Percentiles rank a stretch among this genome's conserved stretches.
Evolutionary conservation across 116 monocot genomes (phyloP).

Genomic region (Phalaenopsis hybrid): DNA sequence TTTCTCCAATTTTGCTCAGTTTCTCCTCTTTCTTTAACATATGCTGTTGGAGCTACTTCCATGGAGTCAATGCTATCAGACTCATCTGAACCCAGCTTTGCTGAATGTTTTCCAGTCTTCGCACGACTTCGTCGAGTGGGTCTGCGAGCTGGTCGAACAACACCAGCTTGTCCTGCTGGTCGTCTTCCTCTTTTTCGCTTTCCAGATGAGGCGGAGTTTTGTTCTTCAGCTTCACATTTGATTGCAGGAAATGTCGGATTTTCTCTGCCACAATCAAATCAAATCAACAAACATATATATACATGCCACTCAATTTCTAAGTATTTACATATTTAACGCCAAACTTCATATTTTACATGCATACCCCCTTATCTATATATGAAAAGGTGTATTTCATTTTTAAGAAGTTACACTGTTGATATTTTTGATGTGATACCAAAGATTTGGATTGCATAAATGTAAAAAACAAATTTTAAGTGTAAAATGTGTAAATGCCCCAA

Average conservation of each 20-base stretch:
- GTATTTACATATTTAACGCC: no score
- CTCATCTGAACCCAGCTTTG: constrained; percentile 43
- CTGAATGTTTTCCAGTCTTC: constrained; percentile 42
- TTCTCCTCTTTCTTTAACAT: not conserved
- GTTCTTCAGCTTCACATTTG: not conserved
- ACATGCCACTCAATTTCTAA: no score
- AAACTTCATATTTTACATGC: no score
- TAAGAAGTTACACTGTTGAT: no score
- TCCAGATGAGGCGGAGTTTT: not conserved
- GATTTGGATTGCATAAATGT: no score
- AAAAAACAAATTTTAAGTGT: no score
- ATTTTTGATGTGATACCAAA: no score
- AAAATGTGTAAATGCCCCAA: no score
- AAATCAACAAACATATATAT: no score
- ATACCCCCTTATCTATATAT: no score
- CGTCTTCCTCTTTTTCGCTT: constrained; percentile 52
- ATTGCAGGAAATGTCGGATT: constrained; percentile 12
- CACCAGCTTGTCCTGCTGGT: constrained; percentile 12
- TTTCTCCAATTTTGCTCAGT: not conserved
- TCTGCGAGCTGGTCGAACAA: constrained; percentile 25
- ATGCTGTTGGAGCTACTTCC: constrained; percentile 6
- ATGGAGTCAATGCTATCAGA: constrained; percentile 17
- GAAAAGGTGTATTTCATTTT: no score
- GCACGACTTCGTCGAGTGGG: constrained; percentile 44
- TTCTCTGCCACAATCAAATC: constrained; percentile 11